Percentiles rank a stretch among this genome's conserved stretches.
These are phyloP conservation scores for Pulveroboletus sp. DNA, from an alignment of 768 basidiomycete species.

Conservation along the genomic window DNA sequence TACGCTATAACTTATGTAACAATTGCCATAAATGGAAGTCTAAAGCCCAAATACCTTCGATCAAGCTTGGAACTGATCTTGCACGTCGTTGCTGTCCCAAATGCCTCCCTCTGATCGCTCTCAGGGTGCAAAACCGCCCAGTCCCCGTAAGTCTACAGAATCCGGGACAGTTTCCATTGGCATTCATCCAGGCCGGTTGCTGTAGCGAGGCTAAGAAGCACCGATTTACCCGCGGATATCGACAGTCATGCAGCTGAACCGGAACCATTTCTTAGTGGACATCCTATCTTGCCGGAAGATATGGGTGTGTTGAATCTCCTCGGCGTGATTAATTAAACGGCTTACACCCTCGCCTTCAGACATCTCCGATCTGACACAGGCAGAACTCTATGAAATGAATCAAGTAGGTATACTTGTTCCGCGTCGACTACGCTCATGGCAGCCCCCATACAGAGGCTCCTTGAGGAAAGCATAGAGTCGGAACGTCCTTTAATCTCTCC, in stretches of 20 bases:
- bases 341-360: conserved; percentile 22
- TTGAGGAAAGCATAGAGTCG: conserved; percentile 35
- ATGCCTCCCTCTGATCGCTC: conserved; percentile 9
- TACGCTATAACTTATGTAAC: too few species aligned
- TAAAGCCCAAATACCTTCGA: too few species aligned
- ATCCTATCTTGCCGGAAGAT: conserved; percentile 28
- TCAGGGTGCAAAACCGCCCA: conserved; percentile 13
- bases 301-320: conserved; percentile 19
- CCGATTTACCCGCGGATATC: conserved; percentile 19
- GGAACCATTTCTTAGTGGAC: conserved; percentile 23
- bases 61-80: too few species aligned
- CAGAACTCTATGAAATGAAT: conserved; percentile 38
- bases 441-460: conserved; percentile 28
- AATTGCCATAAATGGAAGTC: too few species aligned
- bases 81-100: not conserved
- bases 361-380: conserved; percentile 27
- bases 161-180: not conserved
- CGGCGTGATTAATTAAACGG: not conserved
- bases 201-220: conserved; percentile 25
- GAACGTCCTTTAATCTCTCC: conserved; percentile 51
- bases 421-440: not conserved
- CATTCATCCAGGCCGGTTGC: not conserved
- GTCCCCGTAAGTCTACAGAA: conserved; percentile 20
- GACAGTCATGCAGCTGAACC: conserved; percentile 3
- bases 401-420: conserved; percentile 26